Base-by-base conservation (phyloP, 805 yeast species). In the Candida ulmi region DNA sequence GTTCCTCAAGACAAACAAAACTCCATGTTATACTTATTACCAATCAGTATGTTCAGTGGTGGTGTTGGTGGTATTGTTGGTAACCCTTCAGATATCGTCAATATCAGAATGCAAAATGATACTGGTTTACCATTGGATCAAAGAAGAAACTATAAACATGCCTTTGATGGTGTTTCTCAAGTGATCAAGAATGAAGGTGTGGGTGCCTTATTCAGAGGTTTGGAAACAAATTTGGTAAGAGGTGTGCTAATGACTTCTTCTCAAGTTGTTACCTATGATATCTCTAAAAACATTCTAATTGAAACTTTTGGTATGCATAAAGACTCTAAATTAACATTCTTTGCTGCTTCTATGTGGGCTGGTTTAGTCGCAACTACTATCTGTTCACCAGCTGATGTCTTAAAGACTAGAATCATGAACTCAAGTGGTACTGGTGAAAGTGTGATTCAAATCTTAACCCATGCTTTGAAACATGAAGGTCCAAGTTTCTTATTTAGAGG, bases 311-410 rank as follows among this genome's bases (percentile, higher is more conserved):
- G 65, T 4, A 60, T 80, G 62, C 80, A 83, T 53, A 77, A 85
- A 31, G 62, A 72, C 16, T 72, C 79, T 38, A 76, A 78, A 47
- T 51, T 78, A 0, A 86, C 95, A 3, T 95, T 87, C 60, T 86
- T 87, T 54, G 58, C 79, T 26, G 86, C 95, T 0, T 81, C 91
- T 4, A 66, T 87, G 44, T 54, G 83, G 46, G 95, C 96, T 1
- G 95, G 95, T 15, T 64, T 87, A 27, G 87, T 87, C 5, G 96
- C 96, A 7, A 87, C 96, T 0, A 88, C 96, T 0, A 83, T 87
- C 16, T 88, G 95, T 58, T 85, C 95, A 2, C 96, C 96, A 1
- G 95, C 90, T 9, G 96, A 87, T 61, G 96, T 87, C 3, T 80
- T 87, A 36, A 88, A 88, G 61, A 88, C 96, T 2, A 69, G 95